Evolutionary conservation across 2,329 filamentous ascomycete genomes (phyloP).

Genomic region (Curvularia hawaiiensis): DNA sequence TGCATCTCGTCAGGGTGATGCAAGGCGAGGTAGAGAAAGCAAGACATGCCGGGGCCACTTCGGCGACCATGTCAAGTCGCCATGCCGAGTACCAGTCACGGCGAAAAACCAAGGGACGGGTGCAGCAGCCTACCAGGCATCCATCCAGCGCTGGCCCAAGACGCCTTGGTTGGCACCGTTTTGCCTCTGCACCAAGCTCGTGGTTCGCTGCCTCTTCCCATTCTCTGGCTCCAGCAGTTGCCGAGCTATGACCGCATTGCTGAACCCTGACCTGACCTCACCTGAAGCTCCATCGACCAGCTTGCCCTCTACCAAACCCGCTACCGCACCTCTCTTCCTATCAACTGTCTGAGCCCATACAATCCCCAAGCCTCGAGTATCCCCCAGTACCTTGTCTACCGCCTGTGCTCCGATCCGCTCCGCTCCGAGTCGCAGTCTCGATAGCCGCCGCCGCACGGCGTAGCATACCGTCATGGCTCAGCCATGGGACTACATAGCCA

Average conservation of each 20-base stretch:
- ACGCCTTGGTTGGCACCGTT: not conserved
- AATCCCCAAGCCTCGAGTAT: not conserved
- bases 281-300: slow-evolving; percentile 8
- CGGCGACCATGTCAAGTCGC: not conserved
- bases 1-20: not conserved
- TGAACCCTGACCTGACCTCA: slow-evolving; percentile 15
- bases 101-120: not conserved
- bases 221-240: slow-evolving; percentile 8
- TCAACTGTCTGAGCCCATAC: not conserved
- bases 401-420: not conserved
- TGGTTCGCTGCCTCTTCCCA: not conserved
- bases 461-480: slow-evolving; percentile 53
- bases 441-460: slow-evolving; percentile 10
- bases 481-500: slow-evolving; percentile 98
- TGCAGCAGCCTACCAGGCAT: not conserved
- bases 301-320: slow-evolving; percentile 9
- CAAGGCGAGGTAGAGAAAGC: not conserved
- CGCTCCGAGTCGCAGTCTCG: not conserved
- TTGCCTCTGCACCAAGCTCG: not conserved
- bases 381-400: not conserved
- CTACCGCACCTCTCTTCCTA: not conserved
- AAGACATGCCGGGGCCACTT: not conserved
- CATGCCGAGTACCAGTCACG: not conserved
- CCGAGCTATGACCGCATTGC: slow-evolving; percentile 29
- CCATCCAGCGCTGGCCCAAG: not conserved